A percentile compares a stretch with the other conserved stretches of the same genome.
Conservation (phyloP, 345 rosid genomes). For the Lumnitzera racemosa region DNA sequence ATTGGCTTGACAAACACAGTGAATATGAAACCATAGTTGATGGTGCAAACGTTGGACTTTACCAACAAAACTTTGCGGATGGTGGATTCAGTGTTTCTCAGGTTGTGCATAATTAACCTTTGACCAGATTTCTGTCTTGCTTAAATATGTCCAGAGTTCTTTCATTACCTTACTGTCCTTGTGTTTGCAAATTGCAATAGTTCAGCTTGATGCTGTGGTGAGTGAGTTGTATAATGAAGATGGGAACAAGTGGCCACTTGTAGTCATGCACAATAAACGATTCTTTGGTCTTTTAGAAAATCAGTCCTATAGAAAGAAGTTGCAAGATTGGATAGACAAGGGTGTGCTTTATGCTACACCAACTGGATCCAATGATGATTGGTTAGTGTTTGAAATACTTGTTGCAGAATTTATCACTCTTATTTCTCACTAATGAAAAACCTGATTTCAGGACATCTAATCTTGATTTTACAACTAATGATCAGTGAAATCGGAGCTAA, state of each 20-base stretch:
- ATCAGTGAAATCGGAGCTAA: too few species aligned
- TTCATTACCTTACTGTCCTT: conserved; percentile 7
- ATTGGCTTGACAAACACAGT: conserved; percentile 60
- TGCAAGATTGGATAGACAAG: conserved; percentile 61
- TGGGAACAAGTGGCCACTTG: conserved; percentile 66
- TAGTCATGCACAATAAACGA: conserved; percentile 72
- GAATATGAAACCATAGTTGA: conserved; percentile 70
- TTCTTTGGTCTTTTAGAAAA: conserved; percentile 46
- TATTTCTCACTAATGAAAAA: too few species aligned
- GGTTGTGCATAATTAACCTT: conserved; percentile 32
- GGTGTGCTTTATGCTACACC: conserved; percentile 69
- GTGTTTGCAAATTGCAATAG: conserved; percentile 28
- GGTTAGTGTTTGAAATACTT: conserved; percentile 28
- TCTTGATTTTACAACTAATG: too few species aligned
- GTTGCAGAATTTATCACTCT: not conserved
- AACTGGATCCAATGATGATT: conserved; percentile 89
- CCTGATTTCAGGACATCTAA: too few species aligned
- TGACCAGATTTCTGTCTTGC: not conserved
- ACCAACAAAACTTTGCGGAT: conserved; percentile 81
- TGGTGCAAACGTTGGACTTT: conserved; percentile 90
- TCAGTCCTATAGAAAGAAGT: conserved; percentile 38
- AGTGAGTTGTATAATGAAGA: conserved; percentile 40
- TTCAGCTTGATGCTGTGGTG: conserved; percentile 85
- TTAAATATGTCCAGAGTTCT: not conserved
- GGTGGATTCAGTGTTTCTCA: conserved; percentile 73